phyloP scores from a whole-genome alignment of 2,329 filamentous ascomycete species.

The Sporothrix pallida region DNA sequence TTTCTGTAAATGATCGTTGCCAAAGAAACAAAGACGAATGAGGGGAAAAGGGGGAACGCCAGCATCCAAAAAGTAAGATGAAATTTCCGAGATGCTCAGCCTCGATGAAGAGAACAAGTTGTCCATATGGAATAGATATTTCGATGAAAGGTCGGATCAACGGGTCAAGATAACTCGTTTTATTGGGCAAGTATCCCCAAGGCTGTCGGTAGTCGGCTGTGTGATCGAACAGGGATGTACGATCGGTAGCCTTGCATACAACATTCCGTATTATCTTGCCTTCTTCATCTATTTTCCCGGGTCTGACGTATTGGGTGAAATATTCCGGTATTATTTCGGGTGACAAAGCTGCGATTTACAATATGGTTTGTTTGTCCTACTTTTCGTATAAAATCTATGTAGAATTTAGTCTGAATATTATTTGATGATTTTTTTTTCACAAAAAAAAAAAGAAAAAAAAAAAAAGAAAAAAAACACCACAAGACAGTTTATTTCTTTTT shows the following conservation, averaged over 20 bases:
- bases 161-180: neutral
- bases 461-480: too few relatives aligned
- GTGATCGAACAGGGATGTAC: neutral
- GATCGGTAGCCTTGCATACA: constrained; percentile 18
- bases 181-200: neutral
- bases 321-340: too few relatives aligned
- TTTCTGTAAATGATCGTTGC: constrained; percentile 2
- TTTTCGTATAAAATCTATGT: too few relatives aligned
- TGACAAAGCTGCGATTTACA: too few relatives aligned
- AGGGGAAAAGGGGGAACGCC: neutral
- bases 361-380: too few relatives aligned
- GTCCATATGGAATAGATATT: neutral
- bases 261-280: neutral
- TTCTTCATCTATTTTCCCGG: neutral
- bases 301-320: too few relatives aligned
- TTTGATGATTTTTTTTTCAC: too few relatives aligned
- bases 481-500: too few relatives aligned
- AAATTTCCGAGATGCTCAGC: constrained; percentile 23
- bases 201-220: neutral
- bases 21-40: neutral
- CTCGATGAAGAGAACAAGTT: neutral
- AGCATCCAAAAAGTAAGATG: neutral
- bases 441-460: too few relatives aligned
- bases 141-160: neutral
- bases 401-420: too few relatives aligned